These are phyloP conservation scores for Scheffersomyces cryptocercus DNA, from an alignment of 1,139 yeast species.

Conservation along the genomic window DNA sequence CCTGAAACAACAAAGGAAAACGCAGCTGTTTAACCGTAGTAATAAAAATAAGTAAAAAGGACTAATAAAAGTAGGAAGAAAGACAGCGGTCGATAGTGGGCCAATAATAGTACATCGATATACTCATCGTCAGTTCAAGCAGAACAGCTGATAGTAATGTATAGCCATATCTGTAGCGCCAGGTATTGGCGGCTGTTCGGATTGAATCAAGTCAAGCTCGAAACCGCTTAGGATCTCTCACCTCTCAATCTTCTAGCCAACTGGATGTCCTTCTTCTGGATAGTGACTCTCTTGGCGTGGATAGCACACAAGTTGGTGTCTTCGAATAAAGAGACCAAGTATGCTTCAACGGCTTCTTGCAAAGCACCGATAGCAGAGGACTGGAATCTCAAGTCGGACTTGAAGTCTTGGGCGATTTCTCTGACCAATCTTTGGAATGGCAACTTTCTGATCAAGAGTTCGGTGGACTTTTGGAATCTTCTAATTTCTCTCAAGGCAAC, in stretches of 20 bases:
- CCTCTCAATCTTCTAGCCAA: constrained; percentile 58
- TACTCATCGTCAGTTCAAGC: too few species aligned
- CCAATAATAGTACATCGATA: too few species aligned
- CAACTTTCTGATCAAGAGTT: constrained; percentile 52
- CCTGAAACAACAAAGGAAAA: background rate
- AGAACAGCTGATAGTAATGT: too few species aligned
- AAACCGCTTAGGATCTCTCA: constrained; percentile 40
- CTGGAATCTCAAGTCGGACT: constrained; percentile 53
- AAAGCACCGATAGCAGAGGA: constrained; percentile 54
- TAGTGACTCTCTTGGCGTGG: constrained; percentile 56
- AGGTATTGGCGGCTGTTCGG: too few species aligned
- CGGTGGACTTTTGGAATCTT: constrained; percentile 55
- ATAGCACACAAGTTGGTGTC: constrained; percentile 57
- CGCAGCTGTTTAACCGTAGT: too few species aligned
- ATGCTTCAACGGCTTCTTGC: constrained; percentile 56
- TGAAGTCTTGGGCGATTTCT: constrained; percentile 52
- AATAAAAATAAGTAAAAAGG: too few species aligned
- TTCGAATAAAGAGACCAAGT: constrained; percentile 52
- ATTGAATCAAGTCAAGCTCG: too few species aligned
- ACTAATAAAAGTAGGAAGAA: too few species aligned
- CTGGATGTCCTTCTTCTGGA: constrained; percentile 55
- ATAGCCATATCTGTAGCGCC: too few species aligned
- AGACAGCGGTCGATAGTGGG: too few species aligned
- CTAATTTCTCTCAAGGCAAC: constrained; percentile 57
- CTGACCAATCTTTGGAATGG: constrained; percentile 53